Conservation (phyloP, 805 yeast species). For the Ogataea naganishii region DNA sequence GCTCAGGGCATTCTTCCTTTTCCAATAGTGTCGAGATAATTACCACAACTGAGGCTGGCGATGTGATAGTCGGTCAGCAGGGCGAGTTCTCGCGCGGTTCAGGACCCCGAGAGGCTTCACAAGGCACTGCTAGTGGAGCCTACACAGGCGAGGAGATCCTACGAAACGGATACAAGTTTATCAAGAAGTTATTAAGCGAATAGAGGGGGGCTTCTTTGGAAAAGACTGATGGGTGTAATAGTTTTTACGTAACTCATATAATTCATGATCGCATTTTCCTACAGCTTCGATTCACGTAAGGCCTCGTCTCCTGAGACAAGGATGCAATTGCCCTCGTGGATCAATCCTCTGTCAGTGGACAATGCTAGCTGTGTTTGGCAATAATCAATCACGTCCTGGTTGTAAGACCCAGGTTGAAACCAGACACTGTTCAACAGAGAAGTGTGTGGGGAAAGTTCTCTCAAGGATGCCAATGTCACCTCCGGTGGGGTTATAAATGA, state of each 20-base stretch:
- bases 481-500: slow-evolving; percentile 73
- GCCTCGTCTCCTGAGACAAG: slow-evolving; percentile 56
- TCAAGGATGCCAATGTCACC: slow-evolving; percentile 38
- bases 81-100: too few relatives aligned
- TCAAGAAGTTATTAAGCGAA: slow-evolving; percentile 32
- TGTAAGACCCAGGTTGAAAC: slow-evolving; percentile 82
- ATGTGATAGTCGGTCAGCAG: slow-evolving; percentile 11
- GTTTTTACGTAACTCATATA: neutral
- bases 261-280: slow-evolving; percentile 3
- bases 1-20: too few relatives aligned
- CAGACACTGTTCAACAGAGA: slow-evolving; percentile 48
- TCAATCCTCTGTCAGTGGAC: slow-evolving; percentile 18
- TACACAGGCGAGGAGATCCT: slow-evolving; percentile 22
- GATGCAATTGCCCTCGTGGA: slow-evolving; percentile 57
- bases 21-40: slow-evolving; percentile 19
- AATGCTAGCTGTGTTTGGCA: slow-evolving; percentile 22
- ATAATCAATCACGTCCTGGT: slow-evolving; percentile 35
- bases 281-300: slow-evolving; percentile 10
- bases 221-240: neutral
- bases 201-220: too few relatives aligned
- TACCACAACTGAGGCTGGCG: slow-evolving; percentile 17
- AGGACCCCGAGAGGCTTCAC: neutral
- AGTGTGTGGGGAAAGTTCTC: slow-evolving; percentile 25
- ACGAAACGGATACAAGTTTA: slow-evolving; percentile 25
- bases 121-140: slow-evolving; percentile 6